These are phyloP conservation scores for Cyclocybe cylindracea DNA, from an alignment of 768 basidiomycete genomes.

Conservation along the genomic window DNA sequence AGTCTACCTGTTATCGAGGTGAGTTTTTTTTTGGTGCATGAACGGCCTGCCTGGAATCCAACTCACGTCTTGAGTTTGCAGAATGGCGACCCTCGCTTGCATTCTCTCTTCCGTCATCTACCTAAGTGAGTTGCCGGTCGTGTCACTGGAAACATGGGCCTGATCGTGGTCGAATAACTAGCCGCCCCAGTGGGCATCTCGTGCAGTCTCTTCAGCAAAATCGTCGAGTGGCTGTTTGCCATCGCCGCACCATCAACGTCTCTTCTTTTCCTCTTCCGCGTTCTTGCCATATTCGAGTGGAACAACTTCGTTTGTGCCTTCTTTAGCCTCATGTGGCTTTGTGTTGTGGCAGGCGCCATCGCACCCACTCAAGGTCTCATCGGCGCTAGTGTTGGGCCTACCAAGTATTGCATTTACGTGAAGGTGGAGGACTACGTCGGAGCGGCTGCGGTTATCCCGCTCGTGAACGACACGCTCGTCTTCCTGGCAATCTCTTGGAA, in stretches of 20 bases:
- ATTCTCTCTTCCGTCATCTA: too few species aligned
- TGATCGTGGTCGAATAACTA: not conserved
- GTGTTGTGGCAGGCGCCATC: conserved; percentile 19
- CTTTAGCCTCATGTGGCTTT: conserved; percentile 27
- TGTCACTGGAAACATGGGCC: too few species aligned
- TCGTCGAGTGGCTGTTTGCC: conserved; percentile 11
- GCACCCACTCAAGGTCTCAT: conserved; percentile 16
- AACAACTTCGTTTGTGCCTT: conserved; percentile 10
- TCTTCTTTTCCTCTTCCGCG: conserved; percentile 24
- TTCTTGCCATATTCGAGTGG: conserved; percentile 16
- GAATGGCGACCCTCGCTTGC: too few species aligned
- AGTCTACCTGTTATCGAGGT: too few species aligned
- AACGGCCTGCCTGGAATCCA: too few species aligned
- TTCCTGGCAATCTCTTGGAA: conserved; percentile 29
- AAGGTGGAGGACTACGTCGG: conserved; percentile 9
- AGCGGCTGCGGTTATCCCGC: conserved; percentile 10
- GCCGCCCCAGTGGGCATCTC: conserved; percentile 6
- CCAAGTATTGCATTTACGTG: conserved; percentile 18
- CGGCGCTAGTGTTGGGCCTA: conserved; percentile 12
- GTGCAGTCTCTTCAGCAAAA: not conserved
- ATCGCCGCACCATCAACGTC: conserved; percentile 12
- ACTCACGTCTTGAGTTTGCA: too few species aligned
- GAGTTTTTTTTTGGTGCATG: too few species aligned
- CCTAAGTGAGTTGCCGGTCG: too few species aligned
- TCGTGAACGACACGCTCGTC: conserved; percentile 25